Percentiles rank a stretch among this genome's conserved stretches.
phyloP scores from a whole-genome alignment of 345 rosid species.

The Camelina hispida region DNA sequence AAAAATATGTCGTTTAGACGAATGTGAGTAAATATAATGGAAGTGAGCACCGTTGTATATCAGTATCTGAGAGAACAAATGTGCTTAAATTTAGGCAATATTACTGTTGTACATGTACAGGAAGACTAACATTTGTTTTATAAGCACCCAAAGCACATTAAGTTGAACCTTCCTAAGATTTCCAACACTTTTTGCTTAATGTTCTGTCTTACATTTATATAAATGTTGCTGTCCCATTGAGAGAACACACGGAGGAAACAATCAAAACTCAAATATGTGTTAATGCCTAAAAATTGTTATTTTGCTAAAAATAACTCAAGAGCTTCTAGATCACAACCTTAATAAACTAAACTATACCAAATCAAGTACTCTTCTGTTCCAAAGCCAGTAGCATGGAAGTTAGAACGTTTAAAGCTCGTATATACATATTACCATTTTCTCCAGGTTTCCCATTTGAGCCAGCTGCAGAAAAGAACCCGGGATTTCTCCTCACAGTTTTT shows the following conservation, averaged over 20 bases:
- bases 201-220: conserved; percentile 21
- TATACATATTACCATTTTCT: conserved; percentile 27
- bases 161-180: not conserved
- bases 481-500: not conserved
- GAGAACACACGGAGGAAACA: not conserved
- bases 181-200: not conserved
- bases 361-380: conserved; percentile 43
- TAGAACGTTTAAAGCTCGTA: conserved; percentile 16
- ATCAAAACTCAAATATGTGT: conserved; percentile 23
- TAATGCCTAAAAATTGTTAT: conserved; percentile 14
- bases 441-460: conserved; percentile 33
- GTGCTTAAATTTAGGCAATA: too few species aligned
- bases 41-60: not conserved
- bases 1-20: conserved; percentile 7
- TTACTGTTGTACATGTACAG: too few species aligned
- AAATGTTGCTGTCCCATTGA: conserved; percentile 1
- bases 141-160: too few species aligned
- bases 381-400: conserved; percentile 31
- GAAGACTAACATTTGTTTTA: too few species aligned
- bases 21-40: not conserved
- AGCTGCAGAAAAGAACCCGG: conserved; percentile 25
- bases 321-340: conserved; percentile 25
- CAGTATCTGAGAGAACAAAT: not conserved
- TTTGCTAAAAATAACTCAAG: conserved; percentile 34
- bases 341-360: conserved; percentile 40